Evolutionary conservation across 1,139 yeast genomes (phyloP), one percentile per base, ranked within the genome.

Genomic region (Blastobotrys capitulatus): DNA sequence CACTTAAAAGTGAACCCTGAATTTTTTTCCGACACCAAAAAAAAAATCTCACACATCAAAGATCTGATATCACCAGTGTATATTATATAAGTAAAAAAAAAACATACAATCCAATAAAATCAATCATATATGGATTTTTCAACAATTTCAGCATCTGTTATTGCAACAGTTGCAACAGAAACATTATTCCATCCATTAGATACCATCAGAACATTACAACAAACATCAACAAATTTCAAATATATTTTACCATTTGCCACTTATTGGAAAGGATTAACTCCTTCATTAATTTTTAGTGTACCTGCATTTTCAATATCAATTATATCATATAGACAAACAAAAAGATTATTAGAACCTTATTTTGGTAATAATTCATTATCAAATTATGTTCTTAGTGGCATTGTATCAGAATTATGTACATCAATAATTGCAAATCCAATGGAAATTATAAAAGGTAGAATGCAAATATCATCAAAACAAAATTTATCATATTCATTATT

Each of bases 391-490:
- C 47, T 58, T 9, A 60, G 67, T 46, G 71, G 73, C 2, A 56
- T 64, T 7, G 59, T 57, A 6, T 70, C 73, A 9, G 73, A 69
- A 59, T 27, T 69, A 13, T 60, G 66, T 10, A 64, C 69, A 41
- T 62, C 68, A 16, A 52, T 63, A 39, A 56, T 70, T 19, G 68
- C 70, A 68, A 69, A 72, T 16, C 73, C 73, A 2, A 65, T 70
- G 63, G 73, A 69, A 57, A 70, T 69, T n/a, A 55, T 69, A 48
- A 69, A 68, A 55, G 73, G 73, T 44, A 61, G 71, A 25, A 60
- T 67, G 61, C 73, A 69, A 52, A 60, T 69, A 15, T n/a, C 35
- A 44, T 5, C 10, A 19, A 18, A 6, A 8, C 36, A 27, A n/a
- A 32, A 42, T 8, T 26, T 47, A 13, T 40, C 57, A 6, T 55